A percentile compares a stretch with the other conserved stretches of the same genome.
Evolutionary conservation across 1,284 basidiomycete genomes (phyloP).

Genomic region (Leccinum huronense): DNA sequence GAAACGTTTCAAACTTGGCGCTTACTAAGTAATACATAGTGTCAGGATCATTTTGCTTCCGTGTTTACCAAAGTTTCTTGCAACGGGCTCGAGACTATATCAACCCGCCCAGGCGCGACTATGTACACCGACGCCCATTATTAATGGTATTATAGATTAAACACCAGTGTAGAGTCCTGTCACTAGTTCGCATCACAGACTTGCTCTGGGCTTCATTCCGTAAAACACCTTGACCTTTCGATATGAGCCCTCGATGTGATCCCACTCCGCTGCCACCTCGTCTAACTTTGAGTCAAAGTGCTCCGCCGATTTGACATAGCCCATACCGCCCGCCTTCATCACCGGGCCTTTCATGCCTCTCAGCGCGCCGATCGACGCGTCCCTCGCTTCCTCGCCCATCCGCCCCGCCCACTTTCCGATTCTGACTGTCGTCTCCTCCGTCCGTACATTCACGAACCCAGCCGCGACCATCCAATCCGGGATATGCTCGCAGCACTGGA

Average conservation of each 20-base stretch:
- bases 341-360: conserved; percentile 24
- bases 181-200: not conserved
- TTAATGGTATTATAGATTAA: not conserved
- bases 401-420: conserved; percentile 20
- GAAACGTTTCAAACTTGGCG: no score
- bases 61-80: no score
- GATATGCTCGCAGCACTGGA: conserved; percentile 21
- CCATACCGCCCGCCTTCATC: conserved; percentile 20
- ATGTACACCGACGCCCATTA: not conserved
- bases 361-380: conserved; percentile 19
- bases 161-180: not conserved
- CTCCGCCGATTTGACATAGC: conserved; percentile 12
- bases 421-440: conserved; percentile 2
- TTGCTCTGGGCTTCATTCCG: conserved; percentile 14
- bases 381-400: conserved; percentile 14
- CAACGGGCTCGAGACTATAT: no score
- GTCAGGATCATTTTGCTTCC: no score
- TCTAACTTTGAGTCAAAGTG: conserved; percentile 23
- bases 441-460: conserved; percentile 16
- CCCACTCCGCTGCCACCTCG: conserved; percentile 22
- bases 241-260: conserved; percentile 16
- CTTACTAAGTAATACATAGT: no score
- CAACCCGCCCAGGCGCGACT: no score
- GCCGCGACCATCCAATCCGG: conserved; percentile 8
- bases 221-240: conserved; percentile 13